phyloP scores from a whole-genome alignment of 495 filamentous ascomycete species.

The Aspergillus kassunensis region DNA sequence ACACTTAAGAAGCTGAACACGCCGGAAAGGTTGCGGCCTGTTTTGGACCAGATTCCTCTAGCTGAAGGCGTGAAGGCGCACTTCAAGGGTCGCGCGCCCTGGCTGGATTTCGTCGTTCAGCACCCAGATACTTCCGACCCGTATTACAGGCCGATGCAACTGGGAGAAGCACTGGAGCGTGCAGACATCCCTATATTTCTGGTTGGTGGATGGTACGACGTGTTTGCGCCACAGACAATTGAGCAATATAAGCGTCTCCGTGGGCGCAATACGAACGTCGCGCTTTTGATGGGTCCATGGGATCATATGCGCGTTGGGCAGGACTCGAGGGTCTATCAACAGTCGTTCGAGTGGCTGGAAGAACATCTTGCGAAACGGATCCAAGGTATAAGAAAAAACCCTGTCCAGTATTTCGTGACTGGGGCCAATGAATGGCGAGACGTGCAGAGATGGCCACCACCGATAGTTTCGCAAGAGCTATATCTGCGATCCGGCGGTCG shows the following conservation, averaged over 20 bases:
- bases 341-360: background rate
- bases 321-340: too few species aligned
- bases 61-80: too few species aligned
- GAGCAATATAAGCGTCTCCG: background rate
- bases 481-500: background rate
- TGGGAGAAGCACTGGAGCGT: background rate
- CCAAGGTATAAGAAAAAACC: background rate
- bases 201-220: background rate
- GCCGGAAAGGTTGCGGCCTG: too few species aligned
- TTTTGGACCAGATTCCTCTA: too few species aligned
- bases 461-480: background rate
- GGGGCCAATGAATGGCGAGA: background rate
- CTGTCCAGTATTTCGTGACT: background rate
- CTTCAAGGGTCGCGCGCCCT: too few species aligned
- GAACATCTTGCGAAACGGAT: background rate
- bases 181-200: background rate
- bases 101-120: too few species aligned
- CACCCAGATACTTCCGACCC: background rate
- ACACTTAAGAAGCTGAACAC: too few species aligned
- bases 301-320: background rate
- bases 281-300: background rate
- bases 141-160: background rate
- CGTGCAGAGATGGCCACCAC: background rate
- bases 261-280: background rate
- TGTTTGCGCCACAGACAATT: background rate